Evolutionary conservation across 2,329 filamentous ascomycete species (phyloP).

Genomic region (Trichoderma lentiforme): DNA sequence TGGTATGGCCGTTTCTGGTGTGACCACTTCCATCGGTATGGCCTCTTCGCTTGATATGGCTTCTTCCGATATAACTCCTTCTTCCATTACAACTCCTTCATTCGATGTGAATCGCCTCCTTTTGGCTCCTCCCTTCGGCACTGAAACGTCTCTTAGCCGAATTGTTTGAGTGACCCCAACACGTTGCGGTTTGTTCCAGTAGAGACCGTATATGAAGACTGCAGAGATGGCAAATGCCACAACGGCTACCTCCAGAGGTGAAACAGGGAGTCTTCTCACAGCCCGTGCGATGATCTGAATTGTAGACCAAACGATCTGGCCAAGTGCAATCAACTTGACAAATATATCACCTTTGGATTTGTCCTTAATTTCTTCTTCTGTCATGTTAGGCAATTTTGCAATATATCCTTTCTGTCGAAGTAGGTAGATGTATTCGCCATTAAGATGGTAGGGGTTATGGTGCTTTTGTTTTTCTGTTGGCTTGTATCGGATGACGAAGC

Average conservation of each 20-base stretch:
- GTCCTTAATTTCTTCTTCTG: background rate
- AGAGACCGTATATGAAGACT: background rate
- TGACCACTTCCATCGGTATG: too few relatives aligned
- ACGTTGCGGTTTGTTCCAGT: background rate
- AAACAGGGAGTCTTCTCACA: background rate
- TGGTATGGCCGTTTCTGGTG: too few relatives aligned
- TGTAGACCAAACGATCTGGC: background rate
- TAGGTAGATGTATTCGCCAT: rapidly evolving
- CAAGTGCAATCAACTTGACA: background rate
- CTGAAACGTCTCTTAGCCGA: too few relatives aligned
- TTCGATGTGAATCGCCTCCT: too few relatives aligned
- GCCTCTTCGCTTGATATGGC: too few relatives aligned
- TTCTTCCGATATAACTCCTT: too few relatives aligned
- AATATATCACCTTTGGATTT: background rate
- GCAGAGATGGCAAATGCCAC: background rate
- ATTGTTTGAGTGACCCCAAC: background rate
- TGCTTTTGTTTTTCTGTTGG: too few relatives aligned
- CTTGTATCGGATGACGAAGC: background rate
- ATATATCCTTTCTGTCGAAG: background rate
- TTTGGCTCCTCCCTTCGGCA: too few relatives aligned
- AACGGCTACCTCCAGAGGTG: background rate
- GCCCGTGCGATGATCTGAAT: background rate
- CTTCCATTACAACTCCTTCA: too few relatives aligned
- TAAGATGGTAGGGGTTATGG: background rate
- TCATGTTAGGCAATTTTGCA: background rate